Base-by-base conservation (phyloP, 1,139 yeast genomes). In the Diutina ranongensis region DNA sequence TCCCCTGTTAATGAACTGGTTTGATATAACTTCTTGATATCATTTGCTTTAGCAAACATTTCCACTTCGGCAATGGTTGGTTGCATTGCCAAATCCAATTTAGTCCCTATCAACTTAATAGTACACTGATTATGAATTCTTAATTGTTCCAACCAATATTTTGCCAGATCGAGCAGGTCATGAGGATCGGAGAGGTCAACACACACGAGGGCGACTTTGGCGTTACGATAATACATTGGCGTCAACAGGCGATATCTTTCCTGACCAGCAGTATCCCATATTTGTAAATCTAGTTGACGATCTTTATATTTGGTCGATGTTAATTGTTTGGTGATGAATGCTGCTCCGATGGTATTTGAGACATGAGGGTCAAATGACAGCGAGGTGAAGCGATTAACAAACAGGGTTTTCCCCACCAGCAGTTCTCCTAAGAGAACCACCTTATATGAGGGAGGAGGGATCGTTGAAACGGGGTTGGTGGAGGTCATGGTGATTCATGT, bases 241-340 rank as follows among this genome's bases (percentile, higher is more conserved):
- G 75, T 72, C 44, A 71, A 59, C 31, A 71, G 64, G 49, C 69
- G 66, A 53, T 71, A 71, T 42, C 76, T 59, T 52, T 71, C 76
- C 54, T 71, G 76, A 45, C 76, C 76, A 10, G 76, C 76, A 40
- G 76, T 71, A 51, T 71, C 76, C 76, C 76, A 71, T 48, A 71
- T 69, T 54, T 71, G 75, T 51, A 67, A 65, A 54, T 67, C 67
- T 41, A 69, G 64, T 2, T 63, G 62, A n/a, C 70, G 64, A 5
- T 7, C 9, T 32, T 59, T 55, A n/a, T 59, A 53, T 44, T 62
- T 64, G 2, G 50, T 49, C 25, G 49, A 46, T 4, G 57, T 51
- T 46, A 56, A 46, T 9, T 44, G 46, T 12, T 49, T 48, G 27
- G 52, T 48, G 22, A 52, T 47, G 44, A 52, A 53, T 1, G 56